A percentile compares a stretch with the other conserved stretches of the same genome.
Conservation (phyloP, 345 rosid genomes). For the Mangifera indica region DNA sequence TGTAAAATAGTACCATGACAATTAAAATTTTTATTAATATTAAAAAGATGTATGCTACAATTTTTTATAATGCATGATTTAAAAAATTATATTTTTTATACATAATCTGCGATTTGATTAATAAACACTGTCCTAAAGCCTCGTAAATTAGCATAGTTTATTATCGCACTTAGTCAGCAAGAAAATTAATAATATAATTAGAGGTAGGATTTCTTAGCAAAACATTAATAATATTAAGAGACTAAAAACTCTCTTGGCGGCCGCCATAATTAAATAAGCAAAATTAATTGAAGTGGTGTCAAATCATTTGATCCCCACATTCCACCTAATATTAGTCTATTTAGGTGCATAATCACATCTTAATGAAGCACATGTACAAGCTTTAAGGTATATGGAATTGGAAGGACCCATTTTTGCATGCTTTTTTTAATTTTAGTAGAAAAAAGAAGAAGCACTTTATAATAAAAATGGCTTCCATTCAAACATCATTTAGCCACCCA, state of each 20-base stretch:
- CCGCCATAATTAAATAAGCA: constrained; percentile 6
- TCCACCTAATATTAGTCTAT: constrained; percentile 18
- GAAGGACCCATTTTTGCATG: constrained; percentile 10
- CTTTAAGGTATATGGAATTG: constrained; percentile 12
- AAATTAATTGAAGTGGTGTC: constrained; percentile 20
- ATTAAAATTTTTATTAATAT: too few species aligned
- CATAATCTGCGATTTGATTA: too few species aligned
- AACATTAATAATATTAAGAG: background rate
- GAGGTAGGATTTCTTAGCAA: background rate
- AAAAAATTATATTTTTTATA: too few species aligned
- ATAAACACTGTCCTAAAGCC: too few species aligned
- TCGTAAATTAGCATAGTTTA: too few species aligned
- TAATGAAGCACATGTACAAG: constrained; percentile 12
- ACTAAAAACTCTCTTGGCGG: background rate
- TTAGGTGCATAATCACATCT: constrained; percentile 30
- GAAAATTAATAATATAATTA: background rate
- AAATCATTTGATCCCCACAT: constrained; percentile 21
- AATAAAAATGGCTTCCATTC: constrained; percentile 16
- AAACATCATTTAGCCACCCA: constrained; percentile 25
- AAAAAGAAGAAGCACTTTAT: constrained; percentile 29
- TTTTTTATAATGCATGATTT: too few species aligned
- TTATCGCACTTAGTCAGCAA: too few species aligned
- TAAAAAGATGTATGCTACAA: too few species aligned
- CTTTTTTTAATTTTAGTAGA: background rate
- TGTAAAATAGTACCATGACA: too few species aligned